phyloP scores from a whole-genome alignment of 2,329 filamentous ascomycete species.

The Xylogone sp. region DNA sequence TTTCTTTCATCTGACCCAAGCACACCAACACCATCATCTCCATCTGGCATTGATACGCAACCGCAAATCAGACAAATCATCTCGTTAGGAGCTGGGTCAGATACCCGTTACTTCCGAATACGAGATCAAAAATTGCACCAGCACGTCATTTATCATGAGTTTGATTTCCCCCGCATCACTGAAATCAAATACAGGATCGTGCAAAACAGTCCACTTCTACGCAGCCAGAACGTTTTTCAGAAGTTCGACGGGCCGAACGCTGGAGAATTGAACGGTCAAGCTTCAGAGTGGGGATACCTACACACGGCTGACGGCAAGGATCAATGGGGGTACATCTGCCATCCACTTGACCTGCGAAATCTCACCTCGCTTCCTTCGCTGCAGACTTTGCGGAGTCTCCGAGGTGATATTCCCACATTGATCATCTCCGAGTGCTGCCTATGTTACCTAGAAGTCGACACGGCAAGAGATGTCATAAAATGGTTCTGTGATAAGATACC shows the following conservation, averaged over 20 bases:
- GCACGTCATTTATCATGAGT: conserved; percentile 76
- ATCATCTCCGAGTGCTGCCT: conserved; percentile 94
- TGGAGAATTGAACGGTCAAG: background rate
- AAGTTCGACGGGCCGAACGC: background rate
- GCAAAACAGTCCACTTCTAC: conserved; percentile 10
- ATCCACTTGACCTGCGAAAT: conserved; percentile 34
- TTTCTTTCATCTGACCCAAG: conserved; percentile 52
- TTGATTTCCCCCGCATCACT: conserved; percentile 82
- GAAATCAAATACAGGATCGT: conserved; percentile 40
- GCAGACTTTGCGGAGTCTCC: conserved; percentile 38
- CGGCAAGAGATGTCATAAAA: conserved; percentile 60
- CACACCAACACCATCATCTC: conserved; percentile 22
- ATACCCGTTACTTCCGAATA: conserved; percentile 82
- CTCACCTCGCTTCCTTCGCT: conserved; percentile 15
- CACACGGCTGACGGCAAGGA: conserved; percentile 5
- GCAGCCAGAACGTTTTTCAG: background rate
- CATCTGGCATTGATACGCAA: too few relatives aligned
- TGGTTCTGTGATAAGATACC: conserved; percentile 56
- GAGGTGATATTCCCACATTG: conserved; percentile 67
- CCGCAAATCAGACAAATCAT: conserved; percentile 65
- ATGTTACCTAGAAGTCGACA: conserved; percentile 71
- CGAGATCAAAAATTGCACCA: conserved; percentile 24
- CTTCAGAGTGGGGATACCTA: conserved; percentile 23
- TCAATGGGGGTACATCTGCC: conserved; percentile 41
- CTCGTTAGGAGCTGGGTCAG: conserved; percentile 88